A percentile compares a stretch with the other conserved stretches of the same genome.
phyloP scores from a whole-genome alignment of 352 stramenopile species.

The Phytophthora kernoviae region DNA sequence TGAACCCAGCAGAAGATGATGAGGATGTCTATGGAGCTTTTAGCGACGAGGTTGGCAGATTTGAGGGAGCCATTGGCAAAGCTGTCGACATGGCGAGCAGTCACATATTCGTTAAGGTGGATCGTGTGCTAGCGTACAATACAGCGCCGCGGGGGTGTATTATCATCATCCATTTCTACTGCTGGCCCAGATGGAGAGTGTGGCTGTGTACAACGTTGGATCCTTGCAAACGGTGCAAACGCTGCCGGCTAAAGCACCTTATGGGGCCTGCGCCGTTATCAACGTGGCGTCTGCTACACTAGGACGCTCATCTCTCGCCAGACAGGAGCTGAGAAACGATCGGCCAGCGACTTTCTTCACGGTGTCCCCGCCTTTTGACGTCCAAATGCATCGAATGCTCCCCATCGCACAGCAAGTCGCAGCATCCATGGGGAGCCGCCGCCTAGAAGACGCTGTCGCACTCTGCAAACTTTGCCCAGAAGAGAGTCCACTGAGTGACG shows the following conservation, averaged over 20 bases:
- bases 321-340: conserved; percentile 18
- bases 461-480: conserved; percentile 72
- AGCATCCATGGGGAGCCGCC: conserved; percentile 33
- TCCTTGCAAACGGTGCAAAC: conserved; percentile 61
- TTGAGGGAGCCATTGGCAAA: conserved; percentile 23
- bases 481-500: conserved; percentile 59
- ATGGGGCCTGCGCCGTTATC: conserved; percentile 35
- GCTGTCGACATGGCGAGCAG: conserved; percentile 46
- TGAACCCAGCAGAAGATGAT: conserved; percentile 13
- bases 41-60: conserved; percentile 7
- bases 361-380: conserved; percentile 43
- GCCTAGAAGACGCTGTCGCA: conserved; percentile 63
- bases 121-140: conserved; percentile 57
- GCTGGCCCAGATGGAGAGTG: conserved; percentile 55
- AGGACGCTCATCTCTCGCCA: not conserved
- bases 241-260: conserved; percentile 58
- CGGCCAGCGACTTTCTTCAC: conserved; percentile 46
- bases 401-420: conserved; percentile 60
- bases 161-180: conserved; percentile 79
- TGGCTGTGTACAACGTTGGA: conserved; percentile 69
- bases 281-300: conserved; percentile 28
- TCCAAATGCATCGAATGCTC: conserved; percentile 63
- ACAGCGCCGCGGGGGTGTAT: conserved; percentile 41
- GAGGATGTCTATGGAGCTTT: conserved; percentile 34
- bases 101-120: conserved; percentile 48